These are phyloP conservation scores for Neopestalotiopsis sp. DNA, from an alignment of 2,329 filamentous ascomycete genomes.

Conservation along the genomic window DNA sequence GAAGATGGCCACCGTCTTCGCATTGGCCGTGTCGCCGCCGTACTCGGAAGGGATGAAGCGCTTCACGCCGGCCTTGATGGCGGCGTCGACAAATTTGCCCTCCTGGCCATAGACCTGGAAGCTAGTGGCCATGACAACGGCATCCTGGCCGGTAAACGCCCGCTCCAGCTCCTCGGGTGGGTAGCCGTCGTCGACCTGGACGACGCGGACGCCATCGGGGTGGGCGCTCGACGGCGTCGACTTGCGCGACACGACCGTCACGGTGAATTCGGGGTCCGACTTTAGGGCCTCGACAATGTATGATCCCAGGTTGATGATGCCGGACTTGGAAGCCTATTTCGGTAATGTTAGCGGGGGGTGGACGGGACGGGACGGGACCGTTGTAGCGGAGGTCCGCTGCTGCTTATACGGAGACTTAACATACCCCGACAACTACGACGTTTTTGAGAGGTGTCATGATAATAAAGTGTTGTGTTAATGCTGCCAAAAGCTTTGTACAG, in stretches of 20 bases:
- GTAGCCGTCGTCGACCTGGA: background rate
- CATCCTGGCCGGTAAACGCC: background rate
- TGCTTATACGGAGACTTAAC: background rate
- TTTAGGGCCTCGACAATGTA: background rate
- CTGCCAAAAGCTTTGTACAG: background rate
- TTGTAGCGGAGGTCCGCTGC: background rate
- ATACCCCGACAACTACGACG: background rate
- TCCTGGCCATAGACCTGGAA: background rate
- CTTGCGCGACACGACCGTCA: background rate
- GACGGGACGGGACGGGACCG: background rate
- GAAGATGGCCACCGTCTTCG: background rate
- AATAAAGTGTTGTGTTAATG: background rate
- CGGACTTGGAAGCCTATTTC: background rate
- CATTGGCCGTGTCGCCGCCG: background rate
- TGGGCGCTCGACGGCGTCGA: background rate
- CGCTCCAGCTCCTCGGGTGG: background rate
- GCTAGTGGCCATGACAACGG: background rate
- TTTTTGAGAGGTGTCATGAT: background rate
- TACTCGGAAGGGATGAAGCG: background rate
- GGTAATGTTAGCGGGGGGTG: background rate
- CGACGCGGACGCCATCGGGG: background rate
- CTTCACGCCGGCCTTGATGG: background rate
- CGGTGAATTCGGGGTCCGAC: background rate
- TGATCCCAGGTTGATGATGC: background rate
- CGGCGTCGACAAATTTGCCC: background rate